These are phyloP conservation scores for Hysterium pulicare DNA, from an alignment of 2,329 filamentous ascomycete species.

Conservation along the genomic window DNA sequence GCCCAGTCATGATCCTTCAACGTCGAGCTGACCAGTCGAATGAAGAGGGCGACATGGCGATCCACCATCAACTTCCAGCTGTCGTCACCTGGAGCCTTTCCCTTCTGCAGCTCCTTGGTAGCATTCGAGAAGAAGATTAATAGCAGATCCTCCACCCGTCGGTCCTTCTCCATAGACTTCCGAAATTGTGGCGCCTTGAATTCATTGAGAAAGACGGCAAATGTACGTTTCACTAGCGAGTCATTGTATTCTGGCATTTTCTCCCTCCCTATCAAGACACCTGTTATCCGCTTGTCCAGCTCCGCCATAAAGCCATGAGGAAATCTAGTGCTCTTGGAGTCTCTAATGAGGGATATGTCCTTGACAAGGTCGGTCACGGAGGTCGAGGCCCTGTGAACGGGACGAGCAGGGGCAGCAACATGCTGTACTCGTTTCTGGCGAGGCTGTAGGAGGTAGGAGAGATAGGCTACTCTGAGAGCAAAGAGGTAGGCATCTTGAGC, in stretches of 20 bases:
- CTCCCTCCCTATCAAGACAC: conserved; percentile 78
- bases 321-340: conserved; percentile 67
- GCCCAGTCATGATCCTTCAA: conserved; percentile 81
- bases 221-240: conserved; percentile 85
- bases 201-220: conserved; percentile 89
- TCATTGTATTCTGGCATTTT: conserved; percentile 85
- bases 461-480: conserved; percentile 84
- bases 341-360: conserved; percentile 69
- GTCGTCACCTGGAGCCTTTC: conserved; percentile 74
- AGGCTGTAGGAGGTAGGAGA: conserved; percentile 89
- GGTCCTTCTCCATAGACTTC: conserved; percentile 89
- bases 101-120: conserved; percentile 82
- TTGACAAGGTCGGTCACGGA: conserved; percentile 80
- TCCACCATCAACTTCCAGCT: conserved; percentile 90
- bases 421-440: conserved; percentile 87
- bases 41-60: conserved; percentile 89
- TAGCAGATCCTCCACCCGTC: conserved; percentile 86
- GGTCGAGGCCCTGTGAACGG: conserved; percentile 65
- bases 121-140: conserved; percentile 96
- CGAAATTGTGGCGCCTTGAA: conserved; percentile 86
- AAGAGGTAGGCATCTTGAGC: conserved; percentile 85
- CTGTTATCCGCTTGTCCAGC: conserved; percentile 74
- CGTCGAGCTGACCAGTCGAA: conserved; percentile 77
- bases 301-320: conserved; percentile 69
- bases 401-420: conserved; percentile 59